Evolutionary conservation across 176 grass and related monocot species (phyloP).

Genomic region (Themeda triandra): DNA sequence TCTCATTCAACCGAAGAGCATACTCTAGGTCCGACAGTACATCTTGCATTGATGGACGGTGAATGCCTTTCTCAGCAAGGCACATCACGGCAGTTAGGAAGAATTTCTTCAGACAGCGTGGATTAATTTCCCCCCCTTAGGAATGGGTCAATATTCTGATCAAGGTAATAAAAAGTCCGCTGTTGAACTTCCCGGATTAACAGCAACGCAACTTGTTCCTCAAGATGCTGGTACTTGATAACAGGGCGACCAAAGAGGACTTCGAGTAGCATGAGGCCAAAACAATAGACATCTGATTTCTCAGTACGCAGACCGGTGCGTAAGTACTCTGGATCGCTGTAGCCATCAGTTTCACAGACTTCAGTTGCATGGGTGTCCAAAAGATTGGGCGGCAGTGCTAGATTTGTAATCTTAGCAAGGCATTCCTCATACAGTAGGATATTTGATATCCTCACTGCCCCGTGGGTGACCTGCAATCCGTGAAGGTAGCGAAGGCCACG

Average conservation of each 20-base stretch:
- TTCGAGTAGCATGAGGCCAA: background rate
- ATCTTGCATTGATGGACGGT: background rate
- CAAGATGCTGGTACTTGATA: background rate
- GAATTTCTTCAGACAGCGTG: background rate
- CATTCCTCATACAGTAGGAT: background rate
- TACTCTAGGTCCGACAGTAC: too few species aligned
- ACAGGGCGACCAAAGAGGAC: background rate
- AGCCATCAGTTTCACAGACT: too few species aligned
- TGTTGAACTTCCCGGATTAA: too few species aligned
- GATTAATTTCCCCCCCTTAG: background rate
- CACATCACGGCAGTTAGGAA: background rate
- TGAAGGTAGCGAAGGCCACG: background rate
- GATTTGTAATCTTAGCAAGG: background rate
- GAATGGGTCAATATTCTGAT: background rate
- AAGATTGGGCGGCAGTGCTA: too few species aligned
- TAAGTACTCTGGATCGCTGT: background rate
- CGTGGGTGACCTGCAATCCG: background rate
- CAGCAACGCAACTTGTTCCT: background rate
- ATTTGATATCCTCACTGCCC: background rate
- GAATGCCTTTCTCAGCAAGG: background rate
- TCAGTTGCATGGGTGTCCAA: too few species aligned
- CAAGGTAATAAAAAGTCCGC: too few species aligned
- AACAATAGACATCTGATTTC: slow-evolving; percentile 11
- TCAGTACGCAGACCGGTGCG: rapidly evolving
- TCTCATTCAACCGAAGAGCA: too few species aligned